Base-by-base conservation (phyloP, 805 yeast species). In the Pichia phayaonensis region DNA sequence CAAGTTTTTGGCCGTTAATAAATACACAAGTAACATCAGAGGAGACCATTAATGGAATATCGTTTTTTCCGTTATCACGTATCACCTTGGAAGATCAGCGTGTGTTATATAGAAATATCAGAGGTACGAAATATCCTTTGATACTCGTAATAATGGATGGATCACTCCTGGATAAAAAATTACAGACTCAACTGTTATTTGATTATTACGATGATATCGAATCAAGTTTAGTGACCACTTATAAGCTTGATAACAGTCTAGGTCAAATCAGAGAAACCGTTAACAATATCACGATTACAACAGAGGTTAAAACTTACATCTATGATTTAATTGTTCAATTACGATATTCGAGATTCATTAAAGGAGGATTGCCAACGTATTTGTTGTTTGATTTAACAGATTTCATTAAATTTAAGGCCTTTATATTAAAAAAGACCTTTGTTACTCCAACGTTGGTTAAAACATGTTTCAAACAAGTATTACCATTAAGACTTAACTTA, bases 361-460 rank as follows among this genome's bases (percentile, higher is more conserved):
- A 59, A 22, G 69, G 73, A 1, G 87, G 87, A 0, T 59, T 81
- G 0, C 73, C 82, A 0, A 78, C 84, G 0, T 60, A 64, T 46
- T 65, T 75, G 2, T 60, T 73, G 12, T 51, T 59, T 2, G 81
- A 79, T 46, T 62, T 80, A 38, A 74, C 71, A 26, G 49, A 58
- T 11, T 60, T 72, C 48, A 66, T 72, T 2, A 64, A 69, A 21
- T 59, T 72, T 11, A 59, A 78, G 38, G 72, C 82, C 26, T 72
- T 71, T 4, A 50, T 77, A 8, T 71, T 72, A 41, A 68, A 62
- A 4, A 57, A 68, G 12, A 53, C 54, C 20, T 82, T 63, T 59
- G 80, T 76, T 1, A 73, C 80, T 0, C 87, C 88, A 0, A 61
- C 73, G 1, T 66, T 79, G 47, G 80, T 80, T 12, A 73, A 76